These are phyloP conservation scores for Macrophomina tecta DNA, from an alignment of 2,329 filamentous ascomycete genomes.

Conservation along the genomic window DNA sequence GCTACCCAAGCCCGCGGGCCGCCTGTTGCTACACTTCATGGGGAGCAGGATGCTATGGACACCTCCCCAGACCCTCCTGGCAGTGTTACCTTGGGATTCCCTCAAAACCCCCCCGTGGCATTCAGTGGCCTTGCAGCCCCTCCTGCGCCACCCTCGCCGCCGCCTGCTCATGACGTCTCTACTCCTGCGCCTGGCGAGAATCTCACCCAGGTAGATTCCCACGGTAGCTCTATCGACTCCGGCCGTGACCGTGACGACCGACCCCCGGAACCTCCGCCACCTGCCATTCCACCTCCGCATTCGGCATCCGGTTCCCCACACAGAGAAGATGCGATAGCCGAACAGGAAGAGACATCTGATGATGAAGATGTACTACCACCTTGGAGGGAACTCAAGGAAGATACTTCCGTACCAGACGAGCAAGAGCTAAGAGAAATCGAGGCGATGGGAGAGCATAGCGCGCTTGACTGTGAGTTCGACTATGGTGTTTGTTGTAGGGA, in stretches of 20 bases:
- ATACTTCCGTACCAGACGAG: slow-evolving; percentile 61
- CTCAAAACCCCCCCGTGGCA: slow-evolving; percentile 33
- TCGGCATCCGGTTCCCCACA: slow-evolving; percentile 3
- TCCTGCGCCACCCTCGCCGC: slow-evolving; percentile 30
- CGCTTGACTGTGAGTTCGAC: slow-evolving; percentile 56
- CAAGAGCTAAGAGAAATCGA: slow-evolving; percentile 65
- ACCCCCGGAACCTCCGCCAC: slow-evolving; percentile 18
- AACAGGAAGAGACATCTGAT: slow-evolving; percentile 39
- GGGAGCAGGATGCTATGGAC: slow-evolving; percentile 47
- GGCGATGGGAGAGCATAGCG: slow-evolving; percentile 57
- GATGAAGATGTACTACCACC: slow-evolving; percentile 43
- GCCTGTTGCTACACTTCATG: slow-evolving; percentile 12
- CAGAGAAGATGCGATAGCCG: slow-evolving; percentile 4
- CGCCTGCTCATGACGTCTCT: slow-evolving; percentile 30
- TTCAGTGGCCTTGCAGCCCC: slow-evolving; percentile 27
- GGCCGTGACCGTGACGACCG: neutral
- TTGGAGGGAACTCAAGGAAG: slow-evolving; percentile 63
- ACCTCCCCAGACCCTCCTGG: slow-evolving; percentile 41
- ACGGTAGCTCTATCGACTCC: slow-evolving; percentile 25
- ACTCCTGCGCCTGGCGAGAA: slow-evolving; percentile 17
- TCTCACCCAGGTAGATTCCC: slow-evolving; percentile 28
- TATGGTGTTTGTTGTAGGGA: neutral
- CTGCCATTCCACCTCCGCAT: slow-evolving; percentile 5
- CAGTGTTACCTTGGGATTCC: slow-evolving; percentile 18
- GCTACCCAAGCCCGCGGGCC: neutral